A percentile compares a stretch with the other conserved stretches of the same genome.
Conservation (phyloP, 495 filamentous ascomycete species). For the Penicillium manginii region DNA sequence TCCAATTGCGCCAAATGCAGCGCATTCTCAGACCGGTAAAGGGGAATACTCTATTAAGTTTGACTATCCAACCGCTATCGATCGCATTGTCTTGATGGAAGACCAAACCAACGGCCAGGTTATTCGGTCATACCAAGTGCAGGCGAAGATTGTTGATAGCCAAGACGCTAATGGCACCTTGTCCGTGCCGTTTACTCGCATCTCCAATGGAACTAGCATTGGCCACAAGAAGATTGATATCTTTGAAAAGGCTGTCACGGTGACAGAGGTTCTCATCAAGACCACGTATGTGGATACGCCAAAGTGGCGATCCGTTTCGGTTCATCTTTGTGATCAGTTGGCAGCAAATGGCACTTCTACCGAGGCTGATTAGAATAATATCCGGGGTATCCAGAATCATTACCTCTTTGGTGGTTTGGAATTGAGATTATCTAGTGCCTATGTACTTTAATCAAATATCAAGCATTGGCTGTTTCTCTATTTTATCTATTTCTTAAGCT, state of each 20-base stretch:
- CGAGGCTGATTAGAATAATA: not conserved
- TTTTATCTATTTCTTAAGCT: too few relatives aligned
- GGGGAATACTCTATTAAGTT: constrained; percentile 13
- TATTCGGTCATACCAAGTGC: constrained; percentile 14
- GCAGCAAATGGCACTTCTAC: not conserved
- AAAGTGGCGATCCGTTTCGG: constrained; percentile 10
- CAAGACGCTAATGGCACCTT: constrained; percentile 8
- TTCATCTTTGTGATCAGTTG: constrained; percentile 7
- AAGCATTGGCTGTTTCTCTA: too few relatives aligned
- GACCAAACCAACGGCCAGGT: constrained; percentile 12
- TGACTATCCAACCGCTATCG: constrained; percentile 9
- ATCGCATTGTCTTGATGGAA: constrained; percentile 16
- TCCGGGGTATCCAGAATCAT: not conserved
- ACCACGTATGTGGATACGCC: constrained; percentile 12
- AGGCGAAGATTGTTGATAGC: constrained; percentile 12
- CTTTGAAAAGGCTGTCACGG: constrained; percentile 3
- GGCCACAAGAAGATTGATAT: constrained; percentile 20
- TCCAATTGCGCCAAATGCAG: constrained; percentile 1
- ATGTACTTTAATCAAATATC: too few relatives aligned
- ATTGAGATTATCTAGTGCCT: too few relatives aligned
- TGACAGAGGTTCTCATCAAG: constrained; percentile 12
- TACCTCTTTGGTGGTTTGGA: too few relatives aligned
- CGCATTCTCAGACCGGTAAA: constrained; percentile 4
- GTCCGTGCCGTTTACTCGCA: constrained; percentile 5
- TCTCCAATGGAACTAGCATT: constrained; percentile 18